phyloP scores from a whole-genome alignment of 352 stramenopile species.

The Globisporangium okanoganense region DNA sequence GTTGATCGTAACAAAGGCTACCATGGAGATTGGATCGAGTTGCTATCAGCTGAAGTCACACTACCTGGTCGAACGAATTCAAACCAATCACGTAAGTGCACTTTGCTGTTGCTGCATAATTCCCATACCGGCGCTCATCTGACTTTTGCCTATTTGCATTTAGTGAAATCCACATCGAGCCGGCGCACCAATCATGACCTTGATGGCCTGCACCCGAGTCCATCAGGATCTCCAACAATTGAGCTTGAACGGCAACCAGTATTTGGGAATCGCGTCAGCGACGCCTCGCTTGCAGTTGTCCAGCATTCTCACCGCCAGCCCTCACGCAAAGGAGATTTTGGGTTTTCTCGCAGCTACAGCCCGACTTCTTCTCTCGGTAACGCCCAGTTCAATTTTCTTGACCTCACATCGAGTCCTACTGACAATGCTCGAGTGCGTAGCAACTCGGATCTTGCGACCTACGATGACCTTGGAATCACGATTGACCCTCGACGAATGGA shows the following conservation, averaged over 20 bases:
- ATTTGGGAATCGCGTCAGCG: not conserved
- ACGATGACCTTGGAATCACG: not conserved
- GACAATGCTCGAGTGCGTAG: not conserved
- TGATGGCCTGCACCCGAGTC: not conserved
- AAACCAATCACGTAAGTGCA: slow-evolving; percentile 13
- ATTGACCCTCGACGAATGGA: slow-evolving; percentile 19
- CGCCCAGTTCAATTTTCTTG: not conserved
- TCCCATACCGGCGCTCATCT: too few relatives aligned
- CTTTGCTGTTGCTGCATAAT: not conserved
- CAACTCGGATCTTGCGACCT: not conserved
- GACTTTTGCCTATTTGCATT: not conserved
- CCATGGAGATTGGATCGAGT: not conserved
- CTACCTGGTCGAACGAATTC: slow-evolving; percentile 4
- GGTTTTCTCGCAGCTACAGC: not conserved
- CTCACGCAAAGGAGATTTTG: not conserved
- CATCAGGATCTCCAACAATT: slow-evolving; percentile 5
- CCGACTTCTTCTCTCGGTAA: not conserved
- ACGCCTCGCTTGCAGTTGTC: not conserved
- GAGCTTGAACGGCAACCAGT: not conserved
- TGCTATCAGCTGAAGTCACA: not conserved
- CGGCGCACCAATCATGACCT: not conserved
- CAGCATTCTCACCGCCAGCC: not conserved
- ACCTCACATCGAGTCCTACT: not conserved
- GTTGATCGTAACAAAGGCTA: not conserved
- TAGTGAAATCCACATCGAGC: slow-evolving; percentile 9